Evolutionary conservation across 176 grass and related monocot species (phyloP), one percentile per base, ranked within the genome.

Genomic region (Oryza rufipogon): DNA sequence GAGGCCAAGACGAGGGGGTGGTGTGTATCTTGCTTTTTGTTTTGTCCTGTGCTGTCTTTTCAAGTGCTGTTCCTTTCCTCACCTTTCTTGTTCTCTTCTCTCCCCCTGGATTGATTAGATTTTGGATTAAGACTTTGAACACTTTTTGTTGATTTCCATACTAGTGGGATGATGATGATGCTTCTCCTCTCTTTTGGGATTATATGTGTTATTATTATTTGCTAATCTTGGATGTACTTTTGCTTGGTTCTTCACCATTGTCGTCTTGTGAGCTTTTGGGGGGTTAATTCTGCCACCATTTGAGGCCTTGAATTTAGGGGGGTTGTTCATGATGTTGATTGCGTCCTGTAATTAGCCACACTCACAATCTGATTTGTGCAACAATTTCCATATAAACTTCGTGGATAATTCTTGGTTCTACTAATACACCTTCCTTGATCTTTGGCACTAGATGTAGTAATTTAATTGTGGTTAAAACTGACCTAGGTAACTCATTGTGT

Each of bases 11-110:
- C 7, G 41, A 6, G 9, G 77, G 32, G 16, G 25, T 54, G 83
- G 64, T 36, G 34, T 23, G 49, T 68, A 25, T 78, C 86, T 82
- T 81, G 80, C 88, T 83, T 86, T 86, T 83, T 83, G 79, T 86
- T 83, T 86, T 90, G 88, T 90, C 83, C 73, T 79, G 88, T 83
- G 84, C 84, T 80, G 89, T 90, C 89, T 87, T 87, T 87, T 83
- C 84, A 52, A 15, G 7, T 4, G 25, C 33, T 47, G 42, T 72
- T 71, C 13, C 44, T 45, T 58, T 66, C 78, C 9, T 34, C n/a
- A 26, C 14, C 8, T 63, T 19, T 19, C 42, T 54, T 54, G 4
- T 54, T 54, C 51, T 49, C 15, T 10, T 20, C 16, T 20, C 52
- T 58, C 17, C 17, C 52, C 52, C 6, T 20, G 6, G 15, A 52